Evolutionary conservation across 352 stramenopile genomes (phyloP), one percentile per base, ranked within the genome.

Genomic region (Phytopythium montanum): DNA sequence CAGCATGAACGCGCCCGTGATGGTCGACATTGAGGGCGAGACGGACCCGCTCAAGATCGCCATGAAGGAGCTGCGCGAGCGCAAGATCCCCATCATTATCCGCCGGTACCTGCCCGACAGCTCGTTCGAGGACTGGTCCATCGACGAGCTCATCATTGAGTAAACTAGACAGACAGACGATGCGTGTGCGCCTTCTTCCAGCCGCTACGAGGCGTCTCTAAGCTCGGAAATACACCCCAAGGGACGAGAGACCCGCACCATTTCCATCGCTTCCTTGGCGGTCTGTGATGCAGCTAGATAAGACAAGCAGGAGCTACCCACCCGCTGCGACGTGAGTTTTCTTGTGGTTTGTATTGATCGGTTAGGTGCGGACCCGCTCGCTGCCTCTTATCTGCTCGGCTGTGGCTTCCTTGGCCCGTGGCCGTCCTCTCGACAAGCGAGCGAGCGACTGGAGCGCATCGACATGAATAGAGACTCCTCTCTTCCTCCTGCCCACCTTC

Each of bases 1-100:
- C 70, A 99, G 89, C 60, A 98, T 98, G 94, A 98, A 98, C 64
- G 95, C 95, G 25, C 95, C 95, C 0, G 91, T 98, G 46, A 98
- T 98, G 92, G 94, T 96, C 50, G 81, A 98, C 75, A 92, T 99
- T 72, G 93, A 98, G 61, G 96, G 95, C 61, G 97, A 99, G 85
- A 99, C 98, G 46, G 98, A 99, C 79, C 97, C 98, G 45, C 83
- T 99, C 52, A 98, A 99, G 75, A 99, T 99, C 75, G 97, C 98
- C 25, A 97, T 98, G 87, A 99, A 99, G 79, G 98, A 99, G 83
- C 86, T 99, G 29, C 88, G 94, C 50, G 97, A 99, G 70, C 84
- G 96, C 72, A 99, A 99, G 81, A 99, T 99, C 75, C 97, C 97
- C 34, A 99, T 99, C 71, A 99, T 99, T 72, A 99, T 99, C 72